Evolutionary conservation across 495 filamentous ascomycete species (phyloP).

Genomic region (Penicillium paxilli): DNA sequence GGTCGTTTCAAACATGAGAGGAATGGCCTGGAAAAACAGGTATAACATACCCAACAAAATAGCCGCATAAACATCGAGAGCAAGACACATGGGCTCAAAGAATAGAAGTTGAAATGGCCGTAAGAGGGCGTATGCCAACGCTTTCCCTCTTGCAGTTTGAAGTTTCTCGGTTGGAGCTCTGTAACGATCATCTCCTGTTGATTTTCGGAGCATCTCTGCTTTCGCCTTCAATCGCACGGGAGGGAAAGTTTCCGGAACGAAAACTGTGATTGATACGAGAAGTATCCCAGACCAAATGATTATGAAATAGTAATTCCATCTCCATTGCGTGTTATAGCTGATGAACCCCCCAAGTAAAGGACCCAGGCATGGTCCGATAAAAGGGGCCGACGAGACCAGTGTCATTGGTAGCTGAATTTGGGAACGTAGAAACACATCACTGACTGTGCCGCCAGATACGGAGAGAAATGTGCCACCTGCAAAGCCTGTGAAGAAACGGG

Average conservation of each 20-base stretch:
- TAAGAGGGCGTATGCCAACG: constrained; percentile 57
- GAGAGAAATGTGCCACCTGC: constrained; percentile 77
- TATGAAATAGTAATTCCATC: constrained; percentile 70
- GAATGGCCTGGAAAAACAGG: constrained; percentile 80
- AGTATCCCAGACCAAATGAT: constrained; percentile 62
- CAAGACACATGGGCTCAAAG: constrained; percentile 69
- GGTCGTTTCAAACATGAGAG: constrained; percentile 63
- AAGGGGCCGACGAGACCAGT: background rate
- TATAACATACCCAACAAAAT: constrained; percentile 72
- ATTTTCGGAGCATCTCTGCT: constrained; percentile 57
- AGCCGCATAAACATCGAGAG: constrained; percentile 67
- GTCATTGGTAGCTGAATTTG: background rate
- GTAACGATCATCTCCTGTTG: constrained; percentile 51
- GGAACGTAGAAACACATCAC: constrained; percentile 64
- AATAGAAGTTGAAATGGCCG: constrained; percentile 71
- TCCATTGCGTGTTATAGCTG: constrained; percentile 59
- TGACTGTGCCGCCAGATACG: constrained; percentile 81
- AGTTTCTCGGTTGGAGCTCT: background rate
- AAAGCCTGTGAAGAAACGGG: constrained; percentile 75
- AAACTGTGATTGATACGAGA: constrained; percentile 50
- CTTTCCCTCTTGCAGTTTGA: constrained; percentile 19
- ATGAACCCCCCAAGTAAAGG: constrained; percentile 66
- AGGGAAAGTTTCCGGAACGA: constrained; percentile 75
- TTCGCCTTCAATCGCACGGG: constrained; percentile 64
- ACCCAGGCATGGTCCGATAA: constrained; percentile 22